Base-by-base conservation (phyloP, 2,329 filamentous ascomycete genomes). In the Neonectria faginata region DNA sequence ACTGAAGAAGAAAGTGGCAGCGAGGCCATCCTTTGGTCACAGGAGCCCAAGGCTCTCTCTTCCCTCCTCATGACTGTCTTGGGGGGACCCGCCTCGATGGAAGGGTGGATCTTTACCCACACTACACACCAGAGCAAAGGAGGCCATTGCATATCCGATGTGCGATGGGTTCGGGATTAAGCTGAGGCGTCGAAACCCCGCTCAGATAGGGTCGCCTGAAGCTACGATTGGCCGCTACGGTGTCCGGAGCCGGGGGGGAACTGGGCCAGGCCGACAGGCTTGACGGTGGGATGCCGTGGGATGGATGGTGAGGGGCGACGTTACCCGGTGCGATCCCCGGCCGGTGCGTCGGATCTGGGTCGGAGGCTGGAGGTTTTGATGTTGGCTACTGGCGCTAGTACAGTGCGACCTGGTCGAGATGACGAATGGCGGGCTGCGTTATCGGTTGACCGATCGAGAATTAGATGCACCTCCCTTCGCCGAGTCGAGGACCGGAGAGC, bases 211-310 rank as follows among this genome's bases (percentile, higher is more conserved):
- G 60, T 44, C 41, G 56, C 29, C 39, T 27, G 16, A 45, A 31
- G n/a, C 54, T 47, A 57, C 45, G 25, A 73, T 72, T 70, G 68
- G 70, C 47, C 60, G 48, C 41, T 27, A 51, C 39, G 33, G 45
- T 20, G 54, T 67, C 71, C 68, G 68, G 65, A 72, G 71, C 68
- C 68, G 71, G 71, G 71, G 71, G 68, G 63, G 66, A 67, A 60
- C 39, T 52, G 50, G 56, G 47, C 14, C 27, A 51, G n/a, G 48
- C 44, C 44, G 36, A 51, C 50, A 53, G 25, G 50, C 50, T 54
- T 64, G 57, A 53, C 45, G 57, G 57, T 51, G 41, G 45, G 31
- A 41, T 60, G 52, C 39, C 31, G 47, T 52, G 47, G 53, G 52
- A 60, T 52, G 44, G 36, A n/a, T 25, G 39, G 33, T 11, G 22